Base-by-base conservation (phyloP, 441 rosid species). In the Theobroma grandiflorum region DNA sequence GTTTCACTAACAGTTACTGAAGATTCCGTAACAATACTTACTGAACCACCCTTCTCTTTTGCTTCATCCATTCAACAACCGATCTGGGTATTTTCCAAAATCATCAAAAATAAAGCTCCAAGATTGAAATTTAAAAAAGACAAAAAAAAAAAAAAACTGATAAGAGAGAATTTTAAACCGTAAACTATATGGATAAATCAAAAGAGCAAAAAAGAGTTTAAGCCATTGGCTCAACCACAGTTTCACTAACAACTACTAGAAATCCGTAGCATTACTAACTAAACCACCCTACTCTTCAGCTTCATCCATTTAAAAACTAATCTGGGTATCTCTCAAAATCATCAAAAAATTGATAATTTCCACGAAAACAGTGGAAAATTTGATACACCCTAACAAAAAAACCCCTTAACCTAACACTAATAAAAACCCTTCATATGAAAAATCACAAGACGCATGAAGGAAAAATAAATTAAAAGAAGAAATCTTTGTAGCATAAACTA, bases 61-160 rank as follows among this genome's bases (percentile, higher is more conserved):
- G 64, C 80, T 76, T 87, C 91, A 52, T 87, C 93, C 97, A 91
- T 89, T 73, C 77, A 74, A 59, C 72, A 74, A 31, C 66, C 2
- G 71, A 80, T 58, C 87, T 84, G 85, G 81, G 82, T 63, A 71
- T 50, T 50, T 74, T 78, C 67, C 85, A 86, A 81, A 63, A 80
- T 45, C 81, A 78, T 62, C 58, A 53, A 77, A 80, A 85, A 53
- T 18, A 65, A 67, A 26, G 8, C 2, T 37, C 6, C 78, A 52
- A 49, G 68, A 65, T 80, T 78, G 50, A 53, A 42, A 42, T 43
- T 14, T 45, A 22, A 45, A 58, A 55, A 45, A 50, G 9, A 58
- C 31, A 73, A 37, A 15, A 8, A 57, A 15, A 53, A 50, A 26
- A 18, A 65, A 20, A 43, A 57, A 16, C 7, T 37, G 62, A 81